Conservation (phyloP, 2,329 filamentous ascomycete genomes). For the Pseudocercospora vitis region DNA sequence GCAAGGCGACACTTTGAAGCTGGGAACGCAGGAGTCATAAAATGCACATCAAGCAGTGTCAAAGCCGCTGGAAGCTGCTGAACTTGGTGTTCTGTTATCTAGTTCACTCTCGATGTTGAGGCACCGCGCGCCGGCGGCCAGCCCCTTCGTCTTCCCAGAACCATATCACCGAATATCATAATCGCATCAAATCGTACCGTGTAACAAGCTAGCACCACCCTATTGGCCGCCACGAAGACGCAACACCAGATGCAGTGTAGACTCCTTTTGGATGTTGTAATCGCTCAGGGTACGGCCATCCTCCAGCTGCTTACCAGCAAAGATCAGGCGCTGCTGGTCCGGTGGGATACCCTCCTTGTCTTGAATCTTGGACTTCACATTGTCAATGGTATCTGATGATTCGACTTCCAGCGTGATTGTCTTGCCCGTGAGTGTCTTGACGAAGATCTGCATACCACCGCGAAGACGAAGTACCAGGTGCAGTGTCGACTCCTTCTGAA, state of each 20-base stretch:
- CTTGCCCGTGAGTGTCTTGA: slow-evolving; percentile 97
- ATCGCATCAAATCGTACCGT: slow-evolving; percentile 19
- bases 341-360: slow-evolving; percentile 99
- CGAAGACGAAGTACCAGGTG: slow-evolving; percentile 98
- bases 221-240: slow-evolving; percentile 91
- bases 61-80: slow-evolving; percentile 3
- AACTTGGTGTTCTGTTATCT: background rate
- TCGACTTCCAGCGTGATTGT: slow-evolving; percentile 99
- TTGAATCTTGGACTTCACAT: slow-evolving; percentile 97
- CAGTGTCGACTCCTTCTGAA: slow-evolving; percentile 99
- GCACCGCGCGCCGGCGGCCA: slow-evolving; percentile 9
- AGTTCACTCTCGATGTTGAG: background rate
- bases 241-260: slow-evolving; percentile 94
- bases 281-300: slow-evolving; percentile 98
- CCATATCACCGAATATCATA: background rate
- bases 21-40: too few species aligned
- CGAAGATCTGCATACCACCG: slow-evolving; percentile 63
- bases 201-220: slow-evolving; percentile 68
- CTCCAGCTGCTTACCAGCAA: slow-evolving; percentile 99
- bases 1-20: too few species aligned
- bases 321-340: slow-evolving; percentile 99
- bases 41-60: too few species aligned
- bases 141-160: background rate
- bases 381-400: slow-evolving; percentile 99
- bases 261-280: slow-evolving; percentile 99